phyloP scores from a whole-genome alignment of 345 rosid species.

The Sisymbrium irio region DNA sequence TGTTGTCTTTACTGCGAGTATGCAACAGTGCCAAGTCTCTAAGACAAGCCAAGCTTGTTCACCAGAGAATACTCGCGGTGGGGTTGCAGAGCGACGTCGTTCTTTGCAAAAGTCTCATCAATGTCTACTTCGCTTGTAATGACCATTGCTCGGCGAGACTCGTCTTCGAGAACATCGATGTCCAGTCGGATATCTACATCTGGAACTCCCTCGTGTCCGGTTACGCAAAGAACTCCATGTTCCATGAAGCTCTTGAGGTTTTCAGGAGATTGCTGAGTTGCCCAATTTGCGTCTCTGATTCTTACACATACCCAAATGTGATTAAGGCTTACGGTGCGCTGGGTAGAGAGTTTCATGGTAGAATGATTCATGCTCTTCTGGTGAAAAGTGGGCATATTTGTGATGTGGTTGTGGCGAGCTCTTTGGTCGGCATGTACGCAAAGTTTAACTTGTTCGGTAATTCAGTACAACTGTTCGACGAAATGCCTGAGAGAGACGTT shows the following conservation, averaged over 20 bases:
- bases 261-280: slow-evolving; percentile 39
- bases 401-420: slow-evolving; percentile 60
- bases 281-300: slow-evolving; percentile 48
- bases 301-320: slow-evolving; percentile 61
- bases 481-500: slow-evolving; percentile 68
- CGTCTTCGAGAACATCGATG: slow-evolving; percentile 38
- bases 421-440: slow-evolving; percentile 54
- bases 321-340: slow-evolving; percentile 60
- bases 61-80: slow-evolving; percentile 48
- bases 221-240: slow-evolving; percentile 53
- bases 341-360: slow-evolving; percentile 46
- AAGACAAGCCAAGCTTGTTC: slow-evolving; percentile 45
- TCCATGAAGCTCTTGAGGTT: slow-evolving; percentile 46
- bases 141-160: slow-evolving; percentile 40
- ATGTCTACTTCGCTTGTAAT: slow-evolving; percentile 53
- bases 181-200: slow-evolving; percentile 45
- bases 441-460: slow-evolving; percentile 40
- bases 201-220: slow-evolving; percentile 64
- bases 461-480: slow-evolving; percentile 55
- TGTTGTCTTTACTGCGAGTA: slow-evolving; percentile 38
- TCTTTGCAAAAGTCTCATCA: slow-evolving; percentile 54
- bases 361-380: slow-evolving; percentile 50
- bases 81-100: slow-evolving; percentile 46
- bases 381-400: slow-evolving; percentile 46
- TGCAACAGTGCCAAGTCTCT: slow-evolving; percentile 39